Conservation (phyloP, 2,329 filamentous ascomycete genomes). For the Apiospora hydei region DNA sequence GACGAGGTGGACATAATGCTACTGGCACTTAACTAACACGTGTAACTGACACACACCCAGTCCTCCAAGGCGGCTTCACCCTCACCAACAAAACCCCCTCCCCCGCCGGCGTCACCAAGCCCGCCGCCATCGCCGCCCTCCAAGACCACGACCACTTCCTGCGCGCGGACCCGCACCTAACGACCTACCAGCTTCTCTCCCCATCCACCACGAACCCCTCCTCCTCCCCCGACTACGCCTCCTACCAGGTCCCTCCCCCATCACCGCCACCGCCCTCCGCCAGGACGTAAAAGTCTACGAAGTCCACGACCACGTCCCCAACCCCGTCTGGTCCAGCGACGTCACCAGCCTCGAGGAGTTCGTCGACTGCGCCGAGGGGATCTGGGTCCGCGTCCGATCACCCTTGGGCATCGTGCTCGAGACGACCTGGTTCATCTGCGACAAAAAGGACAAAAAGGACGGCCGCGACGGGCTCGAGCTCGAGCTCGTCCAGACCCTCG, state of each 20-base stretch:
- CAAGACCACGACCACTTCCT: slow-evolving; percentile 62
- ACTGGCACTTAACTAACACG: no score
- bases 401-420: slow-evolving; percentile 61
- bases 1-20: no score
- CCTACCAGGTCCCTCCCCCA: slow-evolving; percentile 34
- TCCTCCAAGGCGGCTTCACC: slow-evolving; percentile 18
- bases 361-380: slow-evolving; percentile 54
- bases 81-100: slow-evolving; percentile 53
- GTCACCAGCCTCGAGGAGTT: slow-evolving; percentile 63
- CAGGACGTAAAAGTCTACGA: slow-evolving; percentile 48
- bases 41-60: neutral
- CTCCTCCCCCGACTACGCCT: slow-evolving; percentile 37
- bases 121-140: slow-evolving; percentile 49
- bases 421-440: slow-evolving; percentile 53
- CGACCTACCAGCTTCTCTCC: slow-evolving; percentile 25
- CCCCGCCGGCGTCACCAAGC: slow-evolving; percentile 40
- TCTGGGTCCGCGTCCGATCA: slow-evolving; percentile 59
- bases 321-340: slow-evolving; percentile 62
- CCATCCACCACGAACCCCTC: no score
- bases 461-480: slow-evolving; percentile 46
- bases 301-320: slow-evolving; percentile 60
- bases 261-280: slow-evolving; percentile 34
- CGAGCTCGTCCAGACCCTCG: slow-evolving; percentile 57
- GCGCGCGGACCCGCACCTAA: slow-evolving; percentile 58
- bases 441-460: slow-evolving; percentile 32